Evolutionary conservation across 2,329 filamentous ascomycete genomes (phyloP).

Genomic region (Hymenoscyphus albidus): DNA sequence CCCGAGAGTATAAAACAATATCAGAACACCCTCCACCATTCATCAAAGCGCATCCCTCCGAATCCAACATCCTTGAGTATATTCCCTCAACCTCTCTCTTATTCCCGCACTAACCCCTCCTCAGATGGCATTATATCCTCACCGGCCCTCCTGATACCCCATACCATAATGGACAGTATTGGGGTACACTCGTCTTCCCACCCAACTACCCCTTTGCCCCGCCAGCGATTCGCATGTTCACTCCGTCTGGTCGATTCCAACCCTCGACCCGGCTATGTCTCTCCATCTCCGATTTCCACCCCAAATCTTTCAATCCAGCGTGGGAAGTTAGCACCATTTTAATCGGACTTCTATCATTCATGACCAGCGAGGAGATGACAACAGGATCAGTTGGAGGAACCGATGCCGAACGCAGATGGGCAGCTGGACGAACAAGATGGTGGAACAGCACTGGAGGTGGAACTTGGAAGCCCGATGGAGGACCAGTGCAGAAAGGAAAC

Average conservation of each 20-base stretch:
- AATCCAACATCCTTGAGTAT: constrained; percentile 85
- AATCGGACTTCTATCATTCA: constrained; percentile 90
- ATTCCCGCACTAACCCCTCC: constrained; percentile 16
- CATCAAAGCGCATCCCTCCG: constrained; percentile 84
- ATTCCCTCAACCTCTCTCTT: constrained; percentile 29
- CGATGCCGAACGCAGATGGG: constrained; percentile 70
- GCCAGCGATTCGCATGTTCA: constrained; percentile 98
- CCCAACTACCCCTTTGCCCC: constrained; percentile 96
- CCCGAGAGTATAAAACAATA: constrained; percentile 61
- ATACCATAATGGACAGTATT: constrained; percentile 94
- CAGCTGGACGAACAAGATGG: constrained; percentile 79
- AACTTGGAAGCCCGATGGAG: constrained; percentile 32
- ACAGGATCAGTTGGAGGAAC: constrained; percentile 81
- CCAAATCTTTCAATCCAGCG: constrained; percentile 95
- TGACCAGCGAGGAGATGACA: constrained; percentile 99
- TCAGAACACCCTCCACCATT: constrained; percentile 79
- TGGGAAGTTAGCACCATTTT: constrained; percentile 98
- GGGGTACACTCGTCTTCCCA: constrained; percentile 94
- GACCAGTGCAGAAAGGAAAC: constrained; percentile 60
- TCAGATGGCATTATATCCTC: constrained; percentile 89
- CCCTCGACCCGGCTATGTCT: constrained; percentile 88
- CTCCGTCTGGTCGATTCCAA: constrained; percentile 91
- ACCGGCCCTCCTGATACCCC: constrained; percentile 92
- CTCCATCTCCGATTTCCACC: constrained; percentile 96
- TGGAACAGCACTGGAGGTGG: constrained; percentile 91